Base-by-base conservation (phyloP, 176 grass and related monocot species). In the Cenchrus americanus region DNA sequence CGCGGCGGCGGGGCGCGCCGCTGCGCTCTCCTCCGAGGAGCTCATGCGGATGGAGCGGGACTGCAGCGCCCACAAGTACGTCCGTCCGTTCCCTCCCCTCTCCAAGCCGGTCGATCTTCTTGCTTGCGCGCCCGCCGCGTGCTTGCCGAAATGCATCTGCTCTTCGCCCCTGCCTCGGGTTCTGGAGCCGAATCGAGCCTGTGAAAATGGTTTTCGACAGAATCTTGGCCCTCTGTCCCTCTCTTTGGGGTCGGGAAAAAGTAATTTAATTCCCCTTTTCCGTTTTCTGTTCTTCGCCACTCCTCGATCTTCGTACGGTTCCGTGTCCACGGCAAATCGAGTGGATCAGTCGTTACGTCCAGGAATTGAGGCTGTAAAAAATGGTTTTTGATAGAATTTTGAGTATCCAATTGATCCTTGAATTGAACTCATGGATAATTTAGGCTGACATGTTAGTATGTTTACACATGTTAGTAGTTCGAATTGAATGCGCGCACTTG, bases 51-150 rank as follows among this genome's bases (percentile, higher is more conserved):
- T 98, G 91, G 96, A 94, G 34, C 83, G 46, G 23, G 81, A 98
- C 47, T 67, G 86, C 71, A 95, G 96, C 82, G 96, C 91, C 17
- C 91, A 94, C 85, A 98, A 95, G 96, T 98, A 87, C 18, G 78
- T 17, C n/a, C 47, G 48, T 37, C 4, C 34, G 3, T 3, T 34
- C 2, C 34, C 34, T 37, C 34, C 34, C 34, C 58, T 1, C 58
- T 11, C 58, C n/a, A 24, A 5, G n/a, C 58, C 58, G 46, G 34
- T 80, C 67, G 46, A 44, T 80, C 67, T 71, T 81, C 73, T 0
- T 5, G 9, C 1, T 37, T 44, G 7, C 3, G 15, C 63, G 55
- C 24, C 1, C 81, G 14, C 26, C 34, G 15, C 47, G 24, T 65
- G 67, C 63, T 65, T 71, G 81, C 0, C 22, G 5, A 47, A 86